Percentiles rank a stretch among this genome's conserved stretches.
Conservation (phyloP, 169 alveolate species). For the Plasmodium inui region DNA sequence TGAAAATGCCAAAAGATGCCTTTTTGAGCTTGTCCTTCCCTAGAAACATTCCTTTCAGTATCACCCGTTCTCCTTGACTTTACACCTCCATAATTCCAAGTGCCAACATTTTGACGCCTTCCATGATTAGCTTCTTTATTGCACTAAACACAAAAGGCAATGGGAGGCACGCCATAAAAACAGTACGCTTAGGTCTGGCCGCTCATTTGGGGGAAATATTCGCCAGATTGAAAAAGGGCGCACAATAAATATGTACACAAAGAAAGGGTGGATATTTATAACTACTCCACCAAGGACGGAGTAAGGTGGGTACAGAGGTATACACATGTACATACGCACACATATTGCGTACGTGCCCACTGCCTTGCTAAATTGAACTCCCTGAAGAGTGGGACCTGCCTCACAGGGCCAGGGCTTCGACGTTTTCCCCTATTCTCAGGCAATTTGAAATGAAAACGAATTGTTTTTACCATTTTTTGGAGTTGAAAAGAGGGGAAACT, state of each 20-base stretch:
- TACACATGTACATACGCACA: background rate
- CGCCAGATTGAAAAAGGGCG: background rate
- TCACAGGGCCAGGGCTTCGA: background rate
- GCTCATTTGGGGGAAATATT: background rate
- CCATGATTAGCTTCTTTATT: background rate
- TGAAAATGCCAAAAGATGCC: background rate
- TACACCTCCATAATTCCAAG: background rate
- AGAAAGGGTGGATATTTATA: background rate
- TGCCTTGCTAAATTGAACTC: background rate
- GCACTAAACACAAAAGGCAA: background rate
- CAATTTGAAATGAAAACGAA: background rate
- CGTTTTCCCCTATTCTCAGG: background rate
- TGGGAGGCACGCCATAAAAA: background rate
- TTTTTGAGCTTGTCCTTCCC: background rate
- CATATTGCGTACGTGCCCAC: background rate
- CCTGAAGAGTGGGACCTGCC: conserved; percentile 1
- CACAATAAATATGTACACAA: background rate
- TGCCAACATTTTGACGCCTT: background rate
- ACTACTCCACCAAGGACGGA: background rate
- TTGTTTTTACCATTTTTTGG: background rate
- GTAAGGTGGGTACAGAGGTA: background rate
- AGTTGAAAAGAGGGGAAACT: background rate
- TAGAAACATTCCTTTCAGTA: background rate
- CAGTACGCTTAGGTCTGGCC: background rate
- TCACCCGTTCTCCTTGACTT: background rate